Percentiles rank a stretch among this genome's conserved stretches.
Evolutionary conservation across 1,284 basidiomycete species (phyloP).

Genomic region (Ganoderma multipileum): DNA sequence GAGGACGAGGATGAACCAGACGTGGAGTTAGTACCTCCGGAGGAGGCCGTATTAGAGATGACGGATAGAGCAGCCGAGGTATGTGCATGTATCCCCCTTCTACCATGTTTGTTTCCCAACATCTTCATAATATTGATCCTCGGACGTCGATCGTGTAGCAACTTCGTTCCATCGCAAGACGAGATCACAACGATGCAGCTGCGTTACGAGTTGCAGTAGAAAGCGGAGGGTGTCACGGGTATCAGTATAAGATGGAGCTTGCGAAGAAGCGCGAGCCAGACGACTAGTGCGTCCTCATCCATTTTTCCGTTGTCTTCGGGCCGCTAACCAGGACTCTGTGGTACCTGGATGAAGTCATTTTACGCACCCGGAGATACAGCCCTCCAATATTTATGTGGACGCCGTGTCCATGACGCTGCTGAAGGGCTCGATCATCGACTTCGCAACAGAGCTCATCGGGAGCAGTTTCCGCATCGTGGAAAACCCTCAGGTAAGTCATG

Average conservation of each 20-base stretch:
- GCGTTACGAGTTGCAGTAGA: conserved; percentile 85
- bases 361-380: conserved; percentile 69
- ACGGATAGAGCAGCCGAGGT: conserved; percentile 81
- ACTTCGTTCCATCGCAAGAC: conserved; percentile 65
- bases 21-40: conserved; percentile 38
- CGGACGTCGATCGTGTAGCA: conserved; percentile 61
- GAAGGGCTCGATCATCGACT: conserved; percentile 87
- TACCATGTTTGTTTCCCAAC: neutral
- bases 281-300: conserved; percentile 74
- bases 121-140: neutral
- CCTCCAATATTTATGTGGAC: conserved; percentile 82
- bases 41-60: conserved; percentile 52
- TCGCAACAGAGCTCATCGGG: conserved; percentile 90
- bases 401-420: conserved; percentile 81
- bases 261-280: conserved; percentile 64
- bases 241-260: conserved; percentile 91
- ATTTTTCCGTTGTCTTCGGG: conserved; percentile 6
- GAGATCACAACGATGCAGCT: conserved; percentile 64
- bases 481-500: conserved; percentile 68
- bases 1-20: conserved; percentile 38
- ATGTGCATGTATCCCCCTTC: neutral
- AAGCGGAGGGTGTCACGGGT: conserved; percentile 94
- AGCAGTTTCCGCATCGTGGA: conserved; percentile 81
- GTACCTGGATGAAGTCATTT: conserved; percentile 55
- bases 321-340: conserved; percentile 10